These are phyloP conservation scores for Lecanicillium sp. DNA, from an alignment of 2,329 filamentous ascomycete species.

Conservation along the genomic window DNA sequence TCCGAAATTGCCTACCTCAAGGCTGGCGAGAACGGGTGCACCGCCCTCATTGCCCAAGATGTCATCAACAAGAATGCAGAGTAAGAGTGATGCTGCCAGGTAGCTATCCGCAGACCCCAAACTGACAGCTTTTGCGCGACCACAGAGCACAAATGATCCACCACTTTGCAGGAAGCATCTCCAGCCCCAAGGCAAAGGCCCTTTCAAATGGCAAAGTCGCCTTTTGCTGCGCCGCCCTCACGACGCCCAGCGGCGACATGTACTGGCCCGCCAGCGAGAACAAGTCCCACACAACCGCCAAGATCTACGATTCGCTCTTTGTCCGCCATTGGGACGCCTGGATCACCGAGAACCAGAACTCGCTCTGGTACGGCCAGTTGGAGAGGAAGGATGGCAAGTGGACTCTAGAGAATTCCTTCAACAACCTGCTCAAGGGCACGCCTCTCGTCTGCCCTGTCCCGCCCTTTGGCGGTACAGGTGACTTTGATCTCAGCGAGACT, in stretches of 20 bases:
- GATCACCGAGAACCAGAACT: constrained; percentile 58
- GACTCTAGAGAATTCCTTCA: constrained; percentile 37
- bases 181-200: constrained; percentile 51
- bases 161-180: constrained; percentile 43
- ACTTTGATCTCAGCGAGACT: constrained; percentile 65
- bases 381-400: constrained; percentile 33
- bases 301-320: constrained; percentile 67
- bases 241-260: constrained; percentile 60
- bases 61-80: constrained; percentile 25
- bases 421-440: constrained; percentile 57
- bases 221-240: constrained; percentile 54
- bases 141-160: constrained; percentile 34
- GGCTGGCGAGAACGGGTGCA: constrained; percentile 37
- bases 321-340: constrained; percentile 82
- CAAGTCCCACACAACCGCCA: constrained; percentile 55
- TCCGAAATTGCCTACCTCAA: constrained; percentile 52
- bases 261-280: constrained; percentile 56
- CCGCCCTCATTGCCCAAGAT: constrained; percentile 35
- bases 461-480: constrained; percentile 71
- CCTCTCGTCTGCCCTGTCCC: constrained; percentile 59
- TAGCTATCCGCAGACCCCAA: background rate
- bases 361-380: constrained; percentile 66
- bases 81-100: constrained; percentile 22
- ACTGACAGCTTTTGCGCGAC: constrained; percentile 9
- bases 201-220: constrained; percentile 42